Percentiles rank a stretch among this genome's conserved stretches.
phyloP scores from a whole-genome alignment of 1,139 yeast genomes.

The Casaregolazyma suthepensis region DNA sequence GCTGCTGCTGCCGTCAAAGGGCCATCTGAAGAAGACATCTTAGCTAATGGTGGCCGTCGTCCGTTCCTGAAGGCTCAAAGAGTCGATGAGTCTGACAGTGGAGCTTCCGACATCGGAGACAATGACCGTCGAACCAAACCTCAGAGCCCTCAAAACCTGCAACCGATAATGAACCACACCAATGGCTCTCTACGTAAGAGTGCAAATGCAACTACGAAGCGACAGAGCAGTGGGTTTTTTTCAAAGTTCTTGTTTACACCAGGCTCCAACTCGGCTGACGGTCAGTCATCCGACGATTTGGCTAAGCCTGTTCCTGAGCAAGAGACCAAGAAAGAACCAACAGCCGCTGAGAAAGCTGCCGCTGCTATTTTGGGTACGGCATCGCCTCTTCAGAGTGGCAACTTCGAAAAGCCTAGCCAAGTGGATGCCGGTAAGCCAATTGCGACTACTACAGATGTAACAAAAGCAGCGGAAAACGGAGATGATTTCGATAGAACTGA shows the following conservation, averaged over 20 bases:
- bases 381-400: neutral
- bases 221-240: neutral
- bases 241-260: neutral
- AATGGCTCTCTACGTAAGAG: neutral
- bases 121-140: neutral
- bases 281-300: neutral
- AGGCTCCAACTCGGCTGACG: neutral
- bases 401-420: neutral
- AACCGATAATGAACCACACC: neutral
- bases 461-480: neutral
- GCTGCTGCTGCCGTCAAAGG: conserved; percentile 14
- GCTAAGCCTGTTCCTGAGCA: neutral
- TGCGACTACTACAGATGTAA: neutral
- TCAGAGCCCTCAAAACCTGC: neutral
- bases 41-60: conserved; percentile 3
- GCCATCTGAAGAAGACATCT: neutral
- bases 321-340: neutral
- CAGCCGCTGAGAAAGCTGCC: neutral
- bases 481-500: neutral
- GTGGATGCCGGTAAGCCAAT: neutral
- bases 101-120: conserved; percentile 16
- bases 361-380: neutral
- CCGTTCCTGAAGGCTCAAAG: conserved; percentile 7
- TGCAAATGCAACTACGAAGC: neutral
- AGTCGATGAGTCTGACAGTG: conserved; percentile 21